A percentile compares a stretch with the other conserved stretches of the same genome.
Conservation (phyloP, 176 grass and related monocot genomes). For the Carex kokanica region DNA sequence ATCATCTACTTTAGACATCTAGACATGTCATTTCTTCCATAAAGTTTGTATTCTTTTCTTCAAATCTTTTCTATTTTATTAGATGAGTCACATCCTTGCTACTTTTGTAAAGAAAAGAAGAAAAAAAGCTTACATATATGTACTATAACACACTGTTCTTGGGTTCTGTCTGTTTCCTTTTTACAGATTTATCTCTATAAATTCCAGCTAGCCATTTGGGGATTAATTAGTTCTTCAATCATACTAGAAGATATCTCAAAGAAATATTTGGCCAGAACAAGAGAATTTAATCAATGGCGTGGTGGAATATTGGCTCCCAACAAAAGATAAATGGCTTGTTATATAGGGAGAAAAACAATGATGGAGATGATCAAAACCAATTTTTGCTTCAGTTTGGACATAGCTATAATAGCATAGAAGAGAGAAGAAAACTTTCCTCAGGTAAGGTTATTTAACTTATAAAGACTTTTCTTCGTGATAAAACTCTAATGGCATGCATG, state of each 20-base stretch:
- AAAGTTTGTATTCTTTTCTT: conserved; percentile 15
- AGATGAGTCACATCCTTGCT: conserved; percentile 18
- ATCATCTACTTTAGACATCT: conserved; percentile 3
- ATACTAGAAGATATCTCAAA: background rate
- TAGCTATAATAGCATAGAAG: conserved; percentile 2
- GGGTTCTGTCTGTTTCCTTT: conserved; percentile 19
- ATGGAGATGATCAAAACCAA: conserved; percentile 10
- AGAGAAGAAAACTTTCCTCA: conserved; percentile 13
- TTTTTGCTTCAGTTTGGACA: conserved; percentile 15
- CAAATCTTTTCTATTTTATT: conserved; percentile 10
- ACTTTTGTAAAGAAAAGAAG: conserved; percentile 13
- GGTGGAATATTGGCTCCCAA: background rate
- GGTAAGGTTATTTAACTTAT: conserved; percentile 8
- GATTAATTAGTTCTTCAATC: conserved; percentile 8
- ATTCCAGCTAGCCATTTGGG: background rate
- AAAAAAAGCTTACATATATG: conserved; percentile 18
- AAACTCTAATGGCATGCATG: background rate
- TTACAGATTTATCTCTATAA: conserved; percentile 1
- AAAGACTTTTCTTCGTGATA: background rate
- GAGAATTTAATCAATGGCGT: background rate
- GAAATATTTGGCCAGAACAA: background rate
- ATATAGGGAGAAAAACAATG: background rate
- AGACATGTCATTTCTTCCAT: conserved; percentile 19
- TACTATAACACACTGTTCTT: conserved; percentile 19
- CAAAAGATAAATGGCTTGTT: background rate